A percentile compares a stretch with the other conserved stretches of the same genome.
phyloP scores from a whole-genome alignment of 148 eudicot genomes.

The Heliosperma pusillum region DNA sequence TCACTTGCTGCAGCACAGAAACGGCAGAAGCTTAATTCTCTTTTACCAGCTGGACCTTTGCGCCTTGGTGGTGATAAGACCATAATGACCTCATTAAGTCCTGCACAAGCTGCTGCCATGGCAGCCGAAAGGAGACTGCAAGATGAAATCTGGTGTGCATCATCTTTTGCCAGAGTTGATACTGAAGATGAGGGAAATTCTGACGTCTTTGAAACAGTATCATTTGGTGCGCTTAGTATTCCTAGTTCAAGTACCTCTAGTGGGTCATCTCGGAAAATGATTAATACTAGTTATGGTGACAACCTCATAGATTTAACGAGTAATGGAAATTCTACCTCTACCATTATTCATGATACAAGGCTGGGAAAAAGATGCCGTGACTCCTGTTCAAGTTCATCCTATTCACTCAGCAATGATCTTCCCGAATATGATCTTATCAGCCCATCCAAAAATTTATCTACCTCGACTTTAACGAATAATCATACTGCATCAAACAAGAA shows the following conservation, averaged over 20 bases:
- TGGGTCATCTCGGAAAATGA: constrained; percentile 41
- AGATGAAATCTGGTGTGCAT: constrained; percentile 93
- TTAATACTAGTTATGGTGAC: constrained; percentile 18
- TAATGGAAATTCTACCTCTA: constrained; percentile 7
- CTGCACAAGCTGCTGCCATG: constrained; percentile 98
- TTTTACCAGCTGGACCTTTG: constrained; percentile 75
- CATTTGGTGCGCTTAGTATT: constrained; percentile 16
- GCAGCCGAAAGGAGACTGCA: constrained; percentile 95
- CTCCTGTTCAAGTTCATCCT: not conserved
- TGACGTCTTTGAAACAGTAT: constrained; percentile 24
- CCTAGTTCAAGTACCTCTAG: constrained; percentile 24
- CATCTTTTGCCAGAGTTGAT: constrained; percentile 34
- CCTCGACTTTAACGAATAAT: constrained; percentile 4
- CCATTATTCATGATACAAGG: not conserved
- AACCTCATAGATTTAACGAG: constrained; percentile 25
- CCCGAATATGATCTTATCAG: constrained; percentile 12
- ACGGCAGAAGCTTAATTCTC: constrained; percentile 44
- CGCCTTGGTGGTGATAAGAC: constrained; percentile 85
- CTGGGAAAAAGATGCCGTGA: constrained; percentile 26
- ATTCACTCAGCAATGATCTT: not conserved
- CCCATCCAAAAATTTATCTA: too few relatives aligned
- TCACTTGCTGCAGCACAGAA: constrained; percentile 70
- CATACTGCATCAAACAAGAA: constrained; percentile 15
- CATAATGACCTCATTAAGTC: constrained; percentile 69
- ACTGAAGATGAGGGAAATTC: constrained; percentile 37